Evolutionary conservation across 2,329 filamentous ascomycete species (phyloP).

Genomic region (Xylariaceae sp.): DNA sequence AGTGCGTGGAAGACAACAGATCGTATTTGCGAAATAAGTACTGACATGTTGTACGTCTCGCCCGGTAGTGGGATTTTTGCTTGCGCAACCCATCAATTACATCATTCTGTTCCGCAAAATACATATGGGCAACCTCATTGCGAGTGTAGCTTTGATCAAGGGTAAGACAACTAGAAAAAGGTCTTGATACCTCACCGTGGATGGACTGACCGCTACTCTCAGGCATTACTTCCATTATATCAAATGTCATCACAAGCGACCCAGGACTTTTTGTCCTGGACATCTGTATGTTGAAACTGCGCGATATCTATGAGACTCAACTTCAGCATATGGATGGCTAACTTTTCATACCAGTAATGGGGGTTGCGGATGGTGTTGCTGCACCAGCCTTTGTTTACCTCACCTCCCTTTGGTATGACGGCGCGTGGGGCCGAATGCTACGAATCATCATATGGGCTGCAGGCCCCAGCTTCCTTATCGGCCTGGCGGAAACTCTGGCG

Average conservation of each 20-base stretch:
- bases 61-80: background rate
- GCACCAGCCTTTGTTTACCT: background rate
- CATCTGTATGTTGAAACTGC: background rate
- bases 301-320: too few relatives aligned
- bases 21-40: too few relatives aligned
- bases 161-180: too few relatives aligned
- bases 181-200: too few relatives aligned
- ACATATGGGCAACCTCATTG: background rate
- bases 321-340: too few relatives aligned
- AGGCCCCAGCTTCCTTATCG: background rate
- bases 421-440: background rate
- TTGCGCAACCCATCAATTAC: background rate
- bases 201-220: background rate
- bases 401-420: background rate
- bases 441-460: slow-evolving; percentile 1
- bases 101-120: background rate
- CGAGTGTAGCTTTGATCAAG: background rate
- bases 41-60: too few relatives aligned
- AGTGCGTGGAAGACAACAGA: too few relatives aligned
- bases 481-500: too few relatives aligned
- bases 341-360: background rate
- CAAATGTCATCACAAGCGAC: background rate
- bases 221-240: background rate
- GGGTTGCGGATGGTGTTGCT: background rate
- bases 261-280: background rate